Conservation (phyloP, 176 grass and related monocot species). For the Oryza meyeriana region DNA sequence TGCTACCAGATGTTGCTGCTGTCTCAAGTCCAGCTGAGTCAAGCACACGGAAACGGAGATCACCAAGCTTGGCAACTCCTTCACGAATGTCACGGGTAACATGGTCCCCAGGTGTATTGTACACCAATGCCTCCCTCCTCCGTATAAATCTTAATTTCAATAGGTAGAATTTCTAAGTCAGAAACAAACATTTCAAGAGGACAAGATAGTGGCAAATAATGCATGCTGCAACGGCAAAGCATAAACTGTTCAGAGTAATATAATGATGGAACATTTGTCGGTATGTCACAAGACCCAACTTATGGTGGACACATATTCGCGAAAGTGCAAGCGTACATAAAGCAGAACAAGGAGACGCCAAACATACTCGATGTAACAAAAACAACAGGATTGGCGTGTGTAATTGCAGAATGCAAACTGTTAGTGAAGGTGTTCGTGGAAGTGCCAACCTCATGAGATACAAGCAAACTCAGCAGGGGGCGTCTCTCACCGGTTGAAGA, state of each 20-base stretch:
- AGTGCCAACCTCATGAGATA: constrained; percentile 9
- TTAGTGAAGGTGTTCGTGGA: constrained; percentile 16
- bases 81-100: constrained; percentile 91
- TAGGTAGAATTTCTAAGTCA: neutral
- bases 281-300: neutral
- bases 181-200: neutral
- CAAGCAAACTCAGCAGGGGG: neutral
- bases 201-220: neutral
- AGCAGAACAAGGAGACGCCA: neutral
- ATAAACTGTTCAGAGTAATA: neutral
- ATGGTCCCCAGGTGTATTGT: constrained; percentile 95
- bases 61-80: constrained; percentile 92
- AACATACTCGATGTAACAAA: neutral
- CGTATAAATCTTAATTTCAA: constrained; percentile 65
- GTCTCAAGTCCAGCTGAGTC: constrained; percentile 97
- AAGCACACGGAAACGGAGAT: constrained; percentile 82
- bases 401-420: neutral
- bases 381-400: neutral
- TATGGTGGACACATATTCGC: neutral
- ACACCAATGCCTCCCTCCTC: constrained; percentile 92
- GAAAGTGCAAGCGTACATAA: neutral
- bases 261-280: neutral
- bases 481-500: constrained; percentile 78
- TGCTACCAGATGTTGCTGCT: constrained; percentile 78
- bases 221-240: neutral